Percentiles rank a stretch among this genome's conserved stretches.
Conservation (phyloP, 2,329 filamentous ascomycete genomes). For the Colletotrichum sp. region DNA sequence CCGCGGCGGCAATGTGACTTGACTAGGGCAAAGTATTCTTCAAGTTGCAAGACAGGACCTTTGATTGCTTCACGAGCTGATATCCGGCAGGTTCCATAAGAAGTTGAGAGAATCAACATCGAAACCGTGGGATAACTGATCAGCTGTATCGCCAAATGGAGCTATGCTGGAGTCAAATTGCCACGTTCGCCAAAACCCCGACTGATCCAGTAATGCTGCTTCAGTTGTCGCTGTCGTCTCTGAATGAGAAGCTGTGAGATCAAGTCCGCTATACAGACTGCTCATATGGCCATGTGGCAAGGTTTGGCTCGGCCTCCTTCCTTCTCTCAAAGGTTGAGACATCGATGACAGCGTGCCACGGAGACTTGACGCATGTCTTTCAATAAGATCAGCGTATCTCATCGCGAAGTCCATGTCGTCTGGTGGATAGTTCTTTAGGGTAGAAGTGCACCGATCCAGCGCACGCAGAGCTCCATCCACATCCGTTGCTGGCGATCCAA, state of each 20-base stretch:
- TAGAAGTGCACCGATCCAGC: conserved; percentile 22
- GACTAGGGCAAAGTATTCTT: not conserved
- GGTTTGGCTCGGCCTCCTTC: not conserved
- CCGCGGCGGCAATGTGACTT: not conserved
- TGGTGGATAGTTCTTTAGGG: conserved; percentile 12
- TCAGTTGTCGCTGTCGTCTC: not conserved
- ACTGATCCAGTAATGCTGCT: not conserved
- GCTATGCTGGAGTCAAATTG: conserved; percentile 8
- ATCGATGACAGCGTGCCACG: not conserved
- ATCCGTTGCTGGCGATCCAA: conserved; percentile 20
- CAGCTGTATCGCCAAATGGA: not conserved
- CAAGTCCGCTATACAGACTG: not conserved
- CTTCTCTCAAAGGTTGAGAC: not conserved
- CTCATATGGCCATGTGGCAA: not conserved
- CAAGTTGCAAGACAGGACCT: not conserved
- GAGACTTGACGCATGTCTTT: conserved; percentile 21
- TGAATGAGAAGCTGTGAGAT: not conserved
- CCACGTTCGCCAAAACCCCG: not conserved
- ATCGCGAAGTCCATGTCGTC: conserved; percentile 30
- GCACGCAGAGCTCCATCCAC: conserved; percentile 14
- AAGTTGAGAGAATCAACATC: conserved; percentile 17
- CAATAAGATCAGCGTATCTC: conserved; percentile 26
- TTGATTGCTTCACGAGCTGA: not conserved
- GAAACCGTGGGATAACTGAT: conserved; percentile 3
- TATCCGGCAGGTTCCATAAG: conserved; percentile 6